Evolutionary conservation across 2,329 filamentous ascomycete genomes (phyloP), one percentile per base, ranked within the genome.

Genomic region (Pseudohalonectria lignicola): DNA sequence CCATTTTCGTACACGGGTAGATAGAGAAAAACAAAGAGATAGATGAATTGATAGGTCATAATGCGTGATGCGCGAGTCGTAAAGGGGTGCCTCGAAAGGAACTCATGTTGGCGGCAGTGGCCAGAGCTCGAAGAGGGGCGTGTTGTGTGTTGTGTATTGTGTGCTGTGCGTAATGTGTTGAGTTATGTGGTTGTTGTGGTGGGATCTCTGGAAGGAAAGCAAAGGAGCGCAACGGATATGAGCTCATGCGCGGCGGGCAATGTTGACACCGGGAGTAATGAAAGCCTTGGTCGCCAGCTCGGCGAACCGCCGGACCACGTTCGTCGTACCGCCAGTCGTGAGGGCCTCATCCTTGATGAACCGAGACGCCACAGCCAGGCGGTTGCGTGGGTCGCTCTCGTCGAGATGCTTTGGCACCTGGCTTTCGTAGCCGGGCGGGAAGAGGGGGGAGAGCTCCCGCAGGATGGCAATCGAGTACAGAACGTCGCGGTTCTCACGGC

Each of bases 391-490:
- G 35, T 83, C 79, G 32, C 67, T 71, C 57, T 85, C 81, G 50
- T 81, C 78, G 5, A 77, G 63, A 41, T 77, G 74, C 34, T 72
- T 67, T 1, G 74, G 70, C 7, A 72, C 61, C 18, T 69, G 65
- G 42, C 63, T 71, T 45, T 71, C 71, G 23, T 74, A 74, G 45
- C 70, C 72, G 10, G 76, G 64, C 12, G 72, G 71, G 51, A 71
- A 76, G 33, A 77, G 74, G 23, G 78, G 76, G 33, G 82, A 79
- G 36, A 87, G 68, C 44, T 88, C 77, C 19, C 86, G 78, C 13
- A 83, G 78, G 39, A 94, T 76, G 8, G 84, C 85, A 46, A 94
- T 81, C 0, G 85, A 92, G 60, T 94, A 94, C 40, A 95, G 74
- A 15, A 94, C 81, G 54, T 95, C 87, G 38, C 88, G 78, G 51